Conservation (phyloP, 2,329 filamentous ascomycete genomes). For the Cercospora berteroae region DNA sequence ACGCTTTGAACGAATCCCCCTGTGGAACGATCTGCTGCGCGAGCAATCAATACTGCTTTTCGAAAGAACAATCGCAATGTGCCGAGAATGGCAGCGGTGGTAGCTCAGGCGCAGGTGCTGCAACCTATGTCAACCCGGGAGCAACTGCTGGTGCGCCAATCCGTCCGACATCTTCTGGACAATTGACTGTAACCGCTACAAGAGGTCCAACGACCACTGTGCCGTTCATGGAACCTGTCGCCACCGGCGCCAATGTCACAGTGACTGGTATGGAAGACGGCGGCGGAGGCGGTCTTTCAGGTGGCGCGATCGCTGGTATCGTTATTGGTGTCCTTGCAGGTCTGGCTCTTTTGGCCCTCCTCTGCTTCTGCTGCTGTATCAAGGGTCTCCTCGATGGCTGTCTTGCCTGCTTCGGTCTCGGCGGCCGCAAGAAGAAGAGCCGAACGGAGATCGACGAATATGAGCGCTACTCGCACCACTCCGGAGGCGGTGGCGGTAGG, state of each 20-base stretch:
- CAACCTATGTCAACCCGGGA: constrained; percentile 53
- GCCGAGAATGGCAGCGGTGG: constrained; percentile 52
- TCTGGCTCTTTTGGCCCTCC: constrained; percentile 62
- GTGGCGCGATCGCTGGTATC: constrained; percentile 75
- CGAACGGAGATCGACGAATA: constrained; percentile 62
- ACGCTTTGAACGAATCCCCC: constrained; percentile 51
- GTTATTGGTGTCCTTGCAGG: constrained; percentile 71
- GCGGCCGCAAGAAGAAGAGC: constrained; percentile 47
- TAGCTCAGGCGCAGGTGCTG: constrained; percentile 44
- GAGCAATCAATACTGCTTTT: constrained; percentile 65
- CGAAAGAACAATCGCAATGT: constrained; percentile 54
- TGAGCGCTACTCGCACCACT: constrained; percentile 58
- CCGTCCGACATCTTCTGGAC: constrained; percentile 54
- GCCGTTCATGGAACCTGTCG: constrained; percentile 53
- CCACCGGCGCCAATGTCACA: constrained; percentile 50
- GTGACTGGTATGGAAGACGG: constrained; percentile 37
- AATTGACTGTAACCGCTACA: constrained; percentile 53
- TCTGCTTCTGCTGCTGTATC: constrained; percentile 71
- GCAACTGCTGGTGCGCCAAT: constrained; percentile 54
- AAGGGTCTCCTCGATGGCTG: constrained; percentile 56
- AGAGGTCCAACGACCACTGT: constrained; percentile 48
- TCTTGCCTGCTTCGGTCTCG: constrained; percentile 60
- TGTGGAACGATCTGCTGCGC: constrained; percentile 72
- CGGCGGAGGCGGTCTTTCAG: constrained; percentile 54
- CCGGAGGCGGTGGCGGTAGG: constrained; percentile 47